Conservation (phyloP, 305 asterid genomes). For the Solanum hybrid region DNA sequence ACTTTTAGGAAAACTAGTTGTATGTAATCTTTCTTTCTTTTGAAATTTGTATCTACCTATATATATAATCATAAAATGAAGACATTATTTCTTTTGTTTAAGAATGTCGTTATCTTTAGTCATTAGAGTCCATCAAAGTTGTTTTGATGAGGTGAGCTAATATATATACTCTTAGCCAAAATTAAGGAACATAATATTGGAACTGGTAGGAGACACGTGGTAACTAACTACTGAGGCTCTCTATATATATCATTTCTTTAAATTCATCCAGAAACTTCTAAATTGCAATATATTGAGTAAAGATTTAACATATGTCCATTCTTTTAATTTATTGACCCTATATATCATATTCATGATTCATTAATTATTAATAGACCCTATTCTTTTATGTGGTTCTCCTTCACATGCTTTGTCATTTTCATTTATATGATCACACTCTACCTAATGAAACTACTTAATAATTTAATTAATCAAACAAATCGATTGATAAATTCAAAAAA, state of each 20-base stretch:
- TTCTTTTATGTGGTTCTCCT: not conserved
- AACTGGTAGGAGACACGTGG: not conserved
- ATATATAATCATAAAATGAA: not conserved
- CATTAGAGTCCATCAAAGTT: not conserved
- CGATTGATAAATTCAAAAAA: not conserved
- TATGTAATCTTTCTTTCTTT: not conserved
- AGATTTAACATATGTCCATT: not conserved
- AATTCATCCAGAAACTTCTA: not conserved
- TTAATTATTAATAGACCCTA: not conserved
- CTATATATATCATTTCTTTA: not conserved
- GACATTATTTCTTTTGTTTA: not conserved
- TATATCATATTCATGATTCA: not conserved
- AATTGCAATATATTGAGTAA: not conserved
- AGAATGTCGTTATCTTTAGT: not conserved
- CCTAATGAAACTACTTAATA: not conserved
- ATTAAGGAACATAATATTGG: not conserved
- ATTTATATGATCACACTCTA: not conserved
- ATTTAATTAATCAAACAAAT: not conserved
- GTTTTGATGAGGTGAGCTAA: not conserved
- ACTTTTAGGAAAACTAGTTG: not conserved
- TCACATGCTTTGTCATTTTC: not conserved
- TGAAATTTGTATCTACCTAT: not conserved
- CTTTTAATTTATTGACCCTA: not conserved
- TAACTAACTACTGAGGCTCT: not conserved
- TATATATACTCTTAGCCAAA: not conserved